These are phyloP conservation scores for Blastomyces silverae DNA, from an alignment of 2,329 filamentous ascomycete species.

Conservation along the genomic window DNA sequence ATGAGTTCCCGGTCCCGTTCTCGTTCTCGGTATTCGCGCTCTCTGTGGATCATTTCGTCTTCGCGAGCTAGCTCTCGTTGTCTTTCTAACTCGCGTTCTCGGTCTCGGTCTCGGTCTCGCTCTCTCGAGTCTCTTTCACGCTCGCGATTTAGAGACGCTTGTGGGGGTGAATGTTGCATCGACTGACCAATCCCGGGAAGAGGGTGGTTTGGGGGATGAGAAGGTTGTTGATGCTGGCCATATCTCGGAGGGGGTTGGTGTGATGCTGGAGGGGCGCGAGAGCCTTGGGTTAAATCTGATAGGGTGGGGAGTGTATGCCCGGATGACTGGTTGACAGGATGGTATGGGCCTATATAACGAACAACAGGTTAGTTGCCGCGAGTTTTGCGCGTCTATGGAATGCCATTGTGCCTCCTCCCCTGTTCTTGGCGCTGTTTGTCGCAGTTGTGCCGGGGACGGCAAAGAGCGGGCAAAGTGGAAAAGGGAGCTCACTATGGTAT, in stretches of 20 bases:
- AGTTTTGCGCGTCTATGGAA: conserved; percentile 2
- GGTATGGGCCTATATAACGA: conserved; percentile 35
- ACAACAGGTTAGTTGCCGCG: background rate
- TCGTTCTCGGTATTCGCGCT: conserved; percentile 47
- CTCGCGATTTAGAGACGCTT: conserved; percentile 38
- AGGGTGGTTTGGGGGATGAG: conserved; percentile 35
- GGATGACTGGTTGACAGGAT: conserved; percentile 37
- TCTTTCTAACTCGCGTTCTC: conserved; percentile 33
- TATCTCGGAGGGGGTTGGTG: conserved; percentile 37
- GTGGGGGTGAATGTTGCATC: conserved; percentile 39
- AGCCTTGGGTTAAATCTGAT: conserved; percentile 43
- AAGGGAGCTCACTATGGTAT: conserved; percentile 11
- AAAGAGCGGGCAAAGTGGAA: background rate
- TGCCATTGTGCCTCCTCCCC: background rate
- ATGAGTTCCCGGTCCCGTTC: conserved; percentile 47
- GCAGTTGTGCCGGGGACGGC: background rate
- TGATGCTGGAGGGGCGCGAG: conserved; percentile 30
- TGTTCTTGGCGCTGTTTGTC: background rate
- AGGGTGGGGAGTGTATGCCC: conserved; percentile 43
- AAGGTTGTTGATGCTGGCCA: conserved; percentile 36
- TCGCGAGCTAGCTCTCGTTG: conserved; percentile 43
- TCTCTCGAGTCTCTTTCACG: conserved; percentile 45
- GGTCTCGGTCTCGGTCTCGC: conserved; percentile 44
- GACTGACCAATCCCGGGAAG: conserved; percentile 39
- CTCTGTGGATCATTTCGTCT: conserved; percentile 53